Evolutionary conservation across 129 eudicot genomes (phyloP).

Genomic region (Arctium minus): DNA sequence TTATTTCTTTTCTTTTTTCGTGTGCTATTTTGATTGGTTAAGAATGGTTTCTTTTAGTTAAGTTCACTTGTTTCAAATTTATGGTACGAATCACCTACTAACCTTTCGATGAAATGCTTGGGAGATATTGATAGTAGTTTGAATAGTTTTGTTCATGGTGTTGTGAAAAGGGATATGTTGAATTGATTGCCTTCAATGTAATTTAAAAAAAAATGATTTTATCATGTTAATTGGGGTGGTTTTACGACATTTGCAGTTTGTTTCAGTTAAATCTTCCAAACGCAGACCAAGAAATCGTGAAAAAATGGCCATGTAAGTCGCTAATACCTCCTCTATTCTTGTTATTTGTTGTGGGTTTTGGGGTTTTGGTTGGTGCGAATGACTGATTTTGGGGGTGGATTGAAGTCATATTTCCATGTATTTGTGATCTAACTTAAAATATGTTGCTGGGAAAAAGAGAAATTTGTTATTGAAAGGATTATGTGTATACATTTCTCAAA

Average conservation of each 20-base stretch:
- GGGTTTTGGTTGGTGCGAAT: neutral
- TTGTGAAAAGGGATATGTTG: no score
- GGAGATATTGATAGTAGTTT: no score
- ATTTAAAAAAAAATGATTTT: no score
- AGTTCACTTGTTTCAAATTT: no score
- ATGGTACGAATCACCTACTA: no score
- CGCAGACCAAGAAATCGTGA: neutral
- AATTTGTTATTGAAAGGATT: slow-evolving; percentile 3
- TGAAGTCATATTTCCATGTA: neutral
- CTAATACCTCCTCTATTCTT: neutral
- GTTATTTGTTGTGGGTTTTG: neutral
- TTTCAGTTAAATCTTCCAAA: neutral
- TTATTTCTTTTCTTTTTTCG: no score
- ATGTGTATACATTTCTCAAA: no score
- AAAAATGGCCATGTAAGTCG: slow-evolving; percentile 25
- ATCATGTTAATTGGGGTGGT: neutral
- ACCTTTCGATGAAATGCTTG: no score
- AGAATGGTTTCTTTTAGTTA: no score
- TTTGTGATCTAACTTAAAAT: slow-evolving; percentile 17
- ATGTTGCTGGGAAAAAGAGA: neutral
- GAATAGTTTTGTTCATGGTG: no score
- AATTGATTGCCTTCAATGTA: no score
- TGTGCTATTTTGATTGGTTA: no score
- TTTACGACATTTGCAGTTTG: slow-evolving; percentile 13
- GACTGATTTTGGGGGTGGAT: neutral